phyloP scores from a whole-genome alignment of 2,329 filamentous ascomycete species.

The Zymoseptoria passerinii region DNA sequence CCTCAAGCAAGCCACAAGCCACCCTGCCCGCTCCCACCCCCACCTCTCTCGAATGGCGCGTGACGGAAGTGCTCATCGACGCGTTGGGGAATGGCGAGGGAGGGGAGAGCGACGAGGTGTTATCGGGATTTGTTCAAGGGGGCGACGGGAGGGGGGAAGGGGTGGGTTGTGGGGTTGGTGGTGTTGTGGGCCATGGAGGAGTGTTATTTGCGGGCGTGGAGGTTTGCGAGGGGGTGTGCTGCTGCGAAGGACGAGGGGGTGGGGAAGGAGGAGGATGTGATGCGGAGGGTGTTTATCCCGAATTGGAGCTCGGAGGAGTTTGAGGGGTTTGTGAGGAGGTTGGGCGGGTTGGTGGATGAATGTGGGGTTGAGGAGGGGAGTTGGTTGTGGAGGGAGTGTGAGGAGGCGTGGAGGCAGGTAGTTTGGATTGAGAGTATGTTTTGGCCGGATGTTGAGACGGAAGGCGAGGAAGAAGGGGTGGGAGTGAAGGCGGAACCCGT shows the following conservation, averaged over 20 bases:
- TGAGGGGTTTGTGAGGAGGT: slow-evolving; percentile 40
- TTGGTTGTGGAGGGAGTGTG: slow-evolving; percentile 42
- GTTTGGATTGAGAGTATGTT: slow-evolving; percentile 42
- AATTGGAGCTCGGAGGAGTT: slow-evolving; percentile 45
- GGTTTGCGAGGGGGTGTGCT: slow-evolving; percentile 30
- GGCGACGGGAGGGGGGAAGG: slow-evolving; percentile 42
- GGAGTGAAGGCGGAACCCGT: not conserved
- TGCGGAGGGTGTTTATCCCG: slow-evolving; percentile 42
- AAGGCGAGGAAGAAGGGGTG: not conserved
- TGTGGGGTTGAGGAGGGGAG: slow-evolving; percentile 33
- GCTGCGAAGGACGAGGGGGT: slow-evolving; percentile 20
- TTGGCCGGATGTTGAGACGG: slow-evolving; percentile 36
- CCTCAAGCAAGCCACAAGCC: slow-evolving; percentile 53
- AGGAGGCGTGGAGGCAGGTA: slow-evolving; percentile 41
- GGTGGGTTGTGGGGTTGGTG: slow-evolving; percentile 58
- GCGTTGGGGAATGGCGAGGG: slow-evolving; percentile 53
- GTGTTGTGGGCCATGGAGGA: slow-evolving; percentile 68
- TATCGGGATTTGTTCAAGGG: slow-evolving; percentile 53
- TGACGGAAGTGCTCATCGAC: slow-evolving; percentile 55
- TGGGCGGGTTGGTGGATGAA: slow-evolving; percentile 39
- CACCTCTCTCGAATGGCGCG: slow-evolving; percentile 44
- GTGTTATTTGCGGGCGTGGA: slow-evolving; percentile 43
- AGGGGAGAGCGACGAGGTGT: slow-evolving; percentile 28
- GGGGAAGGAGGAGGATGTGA: slow-evolving; percentile 35
- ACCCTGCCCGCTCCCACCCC: slow-evolving; percentile 56